These are phyloP conservation scores for Cicer yamashitae DNA, from an alignment of 306 rosid species.

Conservation along the genomic window DNA sequence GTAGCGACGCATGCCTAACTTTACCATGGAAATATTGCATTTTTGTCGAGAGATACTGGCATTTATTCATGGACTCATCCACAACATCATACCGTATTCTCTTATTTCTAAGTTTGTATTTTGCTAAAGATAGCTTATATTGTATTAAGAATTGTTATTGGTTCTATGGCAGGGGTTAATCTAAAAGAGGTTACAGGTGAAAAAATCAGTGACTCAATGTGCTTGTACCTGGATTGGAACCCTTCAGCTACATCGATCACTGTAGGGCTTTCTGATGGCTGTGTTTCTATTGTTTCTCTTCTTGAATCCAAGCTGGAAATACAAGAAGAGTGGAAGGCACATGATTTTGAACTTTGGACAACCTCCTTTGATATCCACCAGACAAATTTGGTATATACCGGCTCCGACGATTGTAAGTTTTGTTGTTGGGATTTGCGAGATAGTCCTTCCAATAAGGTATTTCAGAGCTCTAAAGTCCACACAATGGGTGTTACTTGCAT, in stretches of 20 bases:
- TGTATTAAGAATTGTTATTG: slow-evolving; percentile 20
- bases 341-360: slow-evolving; percentile 92
- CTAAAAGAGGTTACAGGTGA: slow-evolving; percentile 60
- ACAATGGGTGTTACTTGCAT: slow-evolving; percentile 90
- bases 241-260: slow-evolving; percentile 72
- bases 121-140: background rate
- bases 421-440: slow-evolving; percentile 82
- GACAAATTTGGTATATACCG: slow-evolving; percentile 78
- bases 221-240: slow-evolving; percentile 85
- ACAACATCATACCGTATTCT: background rate
- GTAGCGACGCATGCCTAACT: background rate
- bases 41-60: slow-evolving; percentile 4
- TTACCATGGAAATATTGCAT: slow-evolving; percentile 9
- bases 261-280: slow-evolving; percentile 85
- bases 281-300: slow-evolving; percentile 64
- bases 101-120: slow-evolving; percentile 6
- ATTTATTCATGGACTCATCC: slow-evolving; percentile 6
- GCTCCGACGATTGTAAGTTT: slow-evolving; percentile 91
- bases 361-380: slow-evolving; percentile 79
- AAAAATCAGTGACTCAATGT: slow-evolving; percentile 74
- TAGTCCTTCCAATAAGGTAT: slow-evolving; percentile 67
- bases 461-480: slow-evolving; percentile 75
- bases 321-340: slow-evolving; percentile 80
- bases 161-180: slow-evolving; percentile 54
- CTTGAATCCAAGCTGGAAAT: slow-evolving; percentile 65